These are phyloP conservation scores for Dendrothele bispora DNA, from an alignment of 768 basidiomycete genomes.

Conservation along the genomic window DNA sequence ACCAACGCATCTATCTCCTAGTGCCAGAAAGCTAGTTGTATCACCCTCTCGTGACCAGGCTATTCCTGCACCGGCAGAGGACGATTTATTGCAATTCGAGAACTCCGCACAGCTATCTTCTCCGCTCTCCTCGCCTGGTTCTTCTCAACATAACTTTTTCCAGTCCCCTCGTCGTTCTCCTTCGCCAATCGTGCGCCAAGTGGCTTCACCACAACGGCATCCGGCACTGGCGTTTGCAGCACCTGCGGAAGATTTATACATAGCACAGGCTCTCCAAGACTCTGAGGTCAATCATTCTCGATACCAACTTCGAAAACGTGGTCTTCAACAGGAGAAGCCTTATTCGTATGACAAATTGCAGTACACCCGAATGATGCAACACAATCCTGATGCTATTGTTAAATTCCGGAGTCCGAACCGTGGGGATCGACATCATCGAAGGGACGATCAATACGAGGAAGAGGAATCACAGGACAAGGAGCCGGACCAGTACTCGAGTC, in stretches of 20 bases:
- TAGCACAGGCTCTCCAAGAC: background rate
- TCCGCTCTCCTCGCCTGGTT: slow-evolving; percentile 13
- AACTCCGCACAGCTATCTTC: slow-evolving; percentile 7
- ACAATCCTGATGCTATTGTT: slow-evolving; percentile 69
- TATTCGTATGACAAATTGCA: slow-evolving; percentile 54
- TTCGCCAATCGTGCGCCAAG: background rate
- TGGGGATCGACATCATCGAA: slow-evolving; percentile 20
- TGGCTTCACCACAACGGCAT: background rate
- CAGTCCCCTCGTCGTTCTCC: background rate
- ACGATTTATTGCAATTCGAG: no score
- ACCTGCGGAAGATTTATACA: background rate
- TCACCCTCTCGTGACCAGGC: no score
- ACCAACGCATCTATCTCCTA: no score
- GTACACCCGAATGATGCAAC: slow-evolving; percentile 52
- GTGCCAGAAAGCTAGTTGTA: no score
- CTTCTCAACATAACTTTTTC: background rate
- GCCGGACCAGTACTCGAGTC: slow-evolving; percentile 6
- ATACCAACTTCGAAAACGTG: slow-evolving; percentile 58
- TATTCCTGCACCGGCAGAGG: no score
- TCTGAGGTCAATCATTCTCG: slow-evolving; percentile 22
- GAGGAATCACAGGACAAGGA: slow-evolving; percentile 9
- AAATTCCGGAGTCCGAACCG: slow-evolving; percentile 40
- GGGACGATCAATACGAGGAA: slow-evolving; percentile 22
- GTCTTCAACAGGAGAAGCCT: slow-evolving; percentile 57
- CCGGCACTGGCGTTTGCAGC: background rate